Base-by-base conservation (phyloP, 148 eudicot genomes). In the Vaccinium myrtillus region DNA sequence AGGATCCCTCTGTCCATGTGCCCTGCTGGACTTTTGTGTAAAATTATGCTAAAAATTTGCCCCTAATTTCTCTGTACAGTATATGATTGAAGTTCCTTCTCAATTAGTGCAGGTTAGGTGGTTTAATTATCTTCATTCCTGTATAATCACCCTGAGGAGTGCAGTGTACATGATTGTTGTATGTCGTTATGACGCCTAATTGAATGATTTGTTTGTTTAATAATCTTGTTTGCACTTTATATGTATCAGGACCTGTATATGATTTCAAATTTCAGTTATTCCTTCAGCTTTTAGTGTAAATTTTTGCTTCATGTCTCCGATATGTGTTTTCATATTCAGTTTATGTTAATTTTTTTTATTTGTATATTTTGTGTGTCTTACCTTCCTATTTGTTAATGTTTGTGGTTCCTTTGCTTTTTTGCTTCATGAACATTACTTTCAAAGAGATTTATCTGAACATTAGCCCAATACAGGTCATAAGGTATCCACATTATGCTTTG, bases 401-500 rank as follows among this genome's bases (percentile, higher is more conserved):
- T 54, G 8, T 7, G 6, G 43, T 56, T 80, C 19, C 9, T 67
- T 46, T 77, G 78, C 25, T 53, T 46, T 50, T 30, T 82, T 82
- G 63, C 49, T 54, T 82, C 13, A 69, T 10, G 63, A 32, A 48
- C 11, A 10, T 71, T 73, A 32, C n/a, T 23, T 4, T 73, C 23
- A n/a, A 53, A 8, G 1, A 78, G 67, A 87, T 7, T 76, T n/a
- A 39, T 86, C 78, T 87, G 79, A 86, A 82, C 11, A 56, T 43
- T 39, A 74, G 67, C 51, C 50, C 59, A 74, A 87, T 90, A 79
- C 92, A 96, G 98, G 86, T 90, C 21, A 91, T 93, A 83, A 90
- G 98, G 88, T 95, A 95, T 86, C 91, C 91, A n/a, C 89, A 94
- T 87, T 94, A 96, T 91, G 97, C 97, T 83, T 82, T 93, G 59